phyloP scores from a whole-genome alignment of 176 grass and related monocot species.

The Triticum dicoccoides region DNA sequence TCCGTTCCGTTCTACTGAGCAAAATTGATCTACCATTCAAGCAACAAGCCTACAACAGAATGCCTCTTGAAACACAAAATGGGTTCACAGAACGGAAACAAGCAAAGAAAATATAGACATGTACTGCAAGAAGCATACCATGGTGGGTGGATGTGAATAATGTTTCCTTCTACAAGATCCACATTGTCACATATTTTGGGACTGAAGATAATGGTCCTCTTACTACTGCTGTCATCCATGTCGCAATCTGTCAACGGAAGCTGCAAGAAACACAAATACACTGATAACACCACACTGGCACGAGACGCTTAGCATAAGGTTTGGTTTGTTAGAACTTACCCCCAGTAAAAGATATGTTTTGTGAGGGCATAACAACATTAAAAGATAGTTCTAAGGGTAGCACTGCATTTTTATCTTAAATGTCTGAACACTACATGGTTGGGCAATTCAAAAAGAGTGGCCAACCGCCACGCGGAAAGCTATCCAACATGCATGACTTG shows the following conservation, averaged over 20 bases:
- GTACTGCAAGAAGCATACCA: constrained; percentile 50
- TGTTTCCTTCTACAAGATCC: constrained; percentile 72
- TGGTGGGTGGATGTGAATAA: constrained; percentile 69
- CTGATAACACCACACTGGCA: constrained; percentile 3
- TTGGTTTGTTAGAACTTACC: constrained; percentile 1
- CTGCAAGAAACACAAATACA: constrained; percentile 37
- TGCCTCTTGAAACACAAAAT: not conserved
- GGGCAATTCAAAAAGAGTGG: not conserved
- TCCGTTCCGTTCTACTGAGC: not conserved
- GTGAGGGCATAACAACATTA: not conserved
- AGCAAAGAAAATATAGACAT: constrained; percentile 8
- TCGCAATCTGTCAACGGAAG: not conserved
- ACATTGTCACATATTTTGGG: constrained; percentile 71
- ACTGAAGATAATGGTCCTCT: constrained; percentile 74
- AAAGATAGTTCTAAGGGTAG: not conserved
- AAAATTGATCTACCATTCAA: not conserved
- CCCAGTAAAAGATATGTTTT: not conserved
- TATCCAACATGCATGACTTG: not conserved
- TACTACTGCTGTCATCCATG: constrained; percentile 31
- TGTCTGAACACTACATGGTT: not conserved
- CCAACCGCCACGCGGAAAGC: not conserved
- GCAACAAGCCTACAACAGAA: not conserved
- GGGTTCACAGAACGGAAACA: constrained; percentile 9
- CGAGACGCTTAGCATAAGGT: constrained; percentile 10
- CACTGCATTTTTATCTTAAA: not conserved